Conservation (phyloP, 306 rosid genomes). For the Quercus parvula region DNA sequence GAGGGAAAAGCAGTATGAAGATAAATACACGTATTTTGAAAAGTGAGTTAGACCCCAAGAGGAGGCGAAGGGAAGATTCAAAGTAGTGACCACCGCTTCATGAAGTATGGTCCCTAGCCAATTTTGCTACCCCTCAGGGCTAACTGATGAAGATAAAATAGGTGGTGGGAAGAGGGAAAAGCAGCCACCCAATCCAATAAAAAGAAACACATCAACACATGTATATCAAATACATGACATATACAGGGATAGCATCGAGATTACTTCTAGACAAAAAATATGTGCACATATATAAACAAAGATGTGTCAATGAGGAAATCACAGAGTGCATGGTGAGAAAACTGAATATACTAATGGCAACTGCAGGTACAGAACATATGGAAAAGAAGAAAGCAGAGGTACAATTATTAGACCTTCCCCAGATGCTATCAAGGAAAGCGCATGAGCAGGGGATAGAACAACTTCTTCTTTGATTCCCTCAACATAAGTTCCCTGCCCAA, state of each 20-base stretch:
- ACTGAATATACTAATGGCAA: constrained; percentile 4
- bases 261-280: too few species aligned
- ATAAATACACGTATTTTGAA: background rate
- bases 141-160: constrained; percentile 8
- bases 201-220: background rate
- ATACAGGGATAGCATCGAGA: too few species aligned
- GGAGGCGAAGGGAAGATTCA: too few species aligned
- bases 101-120: too few species aligned
- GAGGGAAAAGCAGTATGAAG: background rate
- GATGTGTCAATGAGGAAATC: constrained; percentile 5
- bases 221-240: too few species aligned
- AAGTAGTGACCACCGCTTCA: too few species aligned
- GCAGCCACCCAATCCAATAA: background rate
- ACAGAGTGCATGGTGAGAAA: background rate
- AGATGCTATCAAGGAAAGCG: constrained; percentile 85
- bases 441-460: constrained; percentile 90
- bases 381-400: background rate
- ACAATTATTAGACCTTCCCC: constrained; percentile 62
- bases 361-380: constrained; percentile 16
- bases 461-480: constrained; percentile 95
- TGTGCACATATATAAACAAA: background rate
- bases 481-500: constrained; percentile 76
- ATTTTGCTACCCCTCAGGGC: too few species aligned
- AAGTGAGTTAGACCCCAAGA: too few species aligned
- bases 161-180: background rate